A percentile compares a stretch with the other conserved stretches of the same genome.
Conservation (phyloP, 495 filamentous ascomycete species). For the Penicillium daleae region DNA sequence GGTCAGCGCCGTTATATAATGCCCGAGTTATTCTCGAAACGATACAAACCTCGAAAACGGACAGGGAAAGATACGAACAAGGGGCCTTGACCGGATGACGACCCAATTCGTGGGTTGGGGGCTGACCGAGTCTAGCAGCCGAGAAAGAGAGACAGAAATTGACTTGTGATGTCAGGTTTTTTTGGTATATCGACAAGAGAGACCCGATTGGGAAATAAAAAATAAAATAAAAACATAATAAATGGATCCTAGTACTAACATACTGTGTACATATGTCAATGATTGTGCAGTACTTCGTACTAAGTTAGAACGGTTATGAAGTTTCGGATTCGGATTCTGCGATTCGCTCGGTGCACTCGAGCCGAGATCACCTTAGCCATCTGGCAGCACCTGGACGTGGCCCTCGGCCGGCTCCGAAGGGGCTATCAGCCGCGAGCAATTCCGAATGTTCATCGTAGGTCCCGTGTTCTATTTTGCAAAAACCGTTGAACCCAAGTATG, state of each 20-base stretch:
- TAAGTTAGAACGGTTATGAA: too few species aligned
- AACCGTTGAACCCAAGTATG: slow-evolving; percentile 28
- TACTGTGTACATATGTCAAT: too few species aligned
- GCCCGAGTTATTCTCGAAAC: background rate
- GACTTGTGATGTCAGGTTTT: slow-evolving; percentile 27
- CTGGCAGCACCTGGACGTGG: background rate
- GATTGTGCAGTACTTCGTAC: too few species aligned
- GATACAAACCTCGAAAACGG: background rate
- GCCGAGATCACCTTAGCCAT: slow-evolving; percentile 42
- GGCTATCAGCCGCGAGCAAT: slow-evolving; percentile 1
- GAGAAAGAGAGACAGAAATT: too few species aligned
- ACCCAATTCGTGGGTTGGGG: slow-evolving; percentile 8
- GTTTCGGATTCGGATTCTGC: too few species aligned
- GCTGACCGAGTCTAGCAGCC: slow-evolving; percentile 20
- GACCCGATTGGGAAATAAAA: background rate
- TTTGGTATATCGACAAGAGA: background rate
- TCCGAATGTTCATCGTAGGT: slow-evolving; percentile 12
- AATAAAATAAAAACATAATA: background rate
- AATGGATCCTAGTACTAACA: too few species aligned
- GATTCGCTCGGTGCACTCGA: slow-evolving; percentile 27
- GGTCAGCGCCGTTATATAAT: background rate
- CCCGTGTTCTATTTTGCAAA: slow-evolving; percentile 8
- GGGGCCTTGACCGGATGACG: slow-evolving; percentile 24
- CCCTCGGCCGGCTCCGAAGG: slow-evolving; percentile 41
- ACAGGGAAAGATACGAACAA: slow-evolving; percentile 4